Conservation (phyloP, 2,329 filamentous ascomycete species). For the Pseudopyricularia javanii region DNA sequence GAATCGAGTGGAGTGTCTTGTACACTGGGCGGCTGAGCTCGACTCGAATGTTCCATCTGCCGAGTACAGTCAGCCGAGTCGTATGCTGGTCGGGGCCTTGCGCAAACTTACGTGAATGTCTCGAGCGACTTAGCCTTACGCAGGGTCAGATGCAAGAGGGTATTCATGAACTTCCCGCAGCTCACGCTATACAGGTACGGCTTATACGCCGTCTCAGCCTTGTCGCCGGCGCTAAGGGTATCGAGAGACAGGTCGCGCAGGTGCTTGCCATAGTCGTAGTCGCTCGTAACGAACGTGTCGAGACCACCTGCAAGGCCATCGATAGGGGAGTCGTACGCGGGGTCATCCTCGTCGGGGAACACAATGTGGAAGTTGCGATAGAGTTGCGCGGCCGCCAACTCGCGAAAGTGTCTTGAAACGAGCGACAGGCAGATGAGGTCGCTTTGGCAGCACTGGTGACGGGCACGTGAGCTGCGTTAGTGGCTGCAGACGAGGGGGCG, state of each 20-base stretch:
- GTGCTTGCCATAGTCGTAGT: slow-evolving; percentile 50
- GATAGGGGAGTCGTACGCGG: slow-evolving; percentile 36
- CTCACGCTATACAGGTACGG: slow-evolving; percentile 40
- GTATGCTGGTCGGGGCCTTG: too few species aligned
- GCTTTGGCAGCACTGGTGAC: slow-evolving; percentile 30
- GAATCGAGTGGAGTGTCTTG: slow-evolving; percentile 39
- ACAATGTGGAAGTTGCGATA: slow-evolving; percentile 49
- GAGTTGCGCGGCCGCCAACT: slow-evolving; percentile 43
- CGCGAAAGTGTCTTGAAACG: slow-evolving; percentile 44
- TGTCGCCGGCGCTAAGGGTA: slow-evolving; percentile 36
- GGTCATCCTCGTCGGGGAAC: slow-evolving; percentile 47
- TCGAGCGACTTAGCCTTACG: slow-evolving; percentile 43
- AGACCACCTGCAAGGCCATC: slow-evolving; percentile 45
- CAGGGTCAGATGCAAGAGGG: slow-evolving; percentile 42
- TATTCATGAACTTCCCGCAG: slow-evolving; percentile 54
- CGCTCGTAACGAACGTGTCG: slow-evolving; percentile 49
- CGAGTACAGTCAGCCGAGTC: neutral
- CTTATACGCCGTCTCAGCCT: slow-evolving; percentile 40
- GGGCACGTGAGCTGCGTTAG: neutral
- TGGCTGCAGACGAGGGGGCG: neutral
- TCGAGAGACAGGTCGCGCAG: slow-evolving; percentile 44
- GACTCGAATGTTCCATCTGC: slow-evolving; percentile 51
- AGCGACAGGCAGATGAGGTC: slow-evolving; percentile 46
- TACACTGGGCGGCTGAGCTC: slow-evolving; percentile 49
- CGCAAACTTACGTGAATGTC: slow-evolving; percentile 34